Conservation (phyloP, 768 basidiomycete genomes). For the Pisolithus albus region DNA sequence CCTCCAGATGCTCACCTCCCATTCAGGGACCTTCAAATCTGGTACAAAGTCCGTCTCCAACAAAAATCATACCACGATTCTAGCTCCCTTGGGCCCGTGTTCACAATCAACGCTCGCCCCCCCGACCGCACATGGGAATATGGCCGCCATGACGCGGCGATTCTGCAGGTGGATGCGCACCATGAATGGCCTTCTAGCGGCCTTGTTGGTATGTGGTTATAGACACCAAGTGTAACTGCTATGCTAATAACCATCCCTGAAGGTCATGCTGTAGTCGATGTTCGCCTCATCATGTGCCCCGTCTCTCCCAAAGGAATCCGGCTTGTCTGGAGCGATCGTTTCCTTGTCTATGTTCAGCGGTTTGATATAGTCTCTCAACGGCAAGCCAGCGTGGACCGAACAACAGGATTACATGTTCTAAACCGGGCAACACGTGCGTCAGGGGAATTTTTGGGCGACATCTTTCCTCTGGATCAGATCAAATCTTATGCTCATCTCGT, state of each 20-base stretch:
- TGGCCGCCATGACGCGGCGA: slow-evolving; percentile 16
- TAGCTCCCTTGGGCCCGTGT: background rate
- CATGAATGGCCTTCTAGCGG: background rate
- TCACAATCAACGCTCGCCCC: slow-evolving; percentile 18
- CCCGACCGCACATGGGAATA: slow-evolving; percentile 11
- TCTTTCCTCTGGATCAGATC: slow-evolving; percentile 22
- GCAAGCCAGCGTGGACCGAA: slow-evolving; percentile 4
- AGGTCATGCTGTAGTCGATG: slow-evolving; percentile 12
- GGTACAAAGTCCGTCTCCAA: slow-evolving; percentile 22
- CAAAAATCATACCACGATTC: slow-evolving; percentile 12
- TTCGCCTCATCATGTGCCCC: slow-evolving; percentile 12
- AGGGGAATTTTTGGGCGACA: slow-evolving; percentile 15
- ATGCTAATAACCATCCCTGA: too few species aligned
- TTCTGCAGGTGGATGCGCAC: background rate
- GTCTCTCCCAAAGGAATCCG: background rate
- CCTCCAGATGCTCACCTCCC: slow-evolving; percentile 11
- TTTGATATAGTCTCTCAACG: slow-evolving; percentile 19
- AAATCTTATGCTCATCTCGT: slow-evolving; percentile 18
- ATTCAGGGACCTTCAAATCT: slow-evolving; percentile 22
- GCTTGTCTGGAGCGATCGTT: background rate
- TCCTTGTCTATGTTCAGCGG: slow-evolving; percentile 20
- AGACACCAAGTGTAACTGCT: background rate
- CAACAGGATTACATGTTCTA: slow-evolving; percentile 18
- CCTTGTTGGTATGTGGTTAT: slow-evolving; percentile 3
- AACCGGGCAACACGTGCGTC: slow-evolving; percentile 11